phyloP scores from a whole-genome alignment of 2,329 filamentous ascomycete species.

The Dactylellina leptospora region DNA sequence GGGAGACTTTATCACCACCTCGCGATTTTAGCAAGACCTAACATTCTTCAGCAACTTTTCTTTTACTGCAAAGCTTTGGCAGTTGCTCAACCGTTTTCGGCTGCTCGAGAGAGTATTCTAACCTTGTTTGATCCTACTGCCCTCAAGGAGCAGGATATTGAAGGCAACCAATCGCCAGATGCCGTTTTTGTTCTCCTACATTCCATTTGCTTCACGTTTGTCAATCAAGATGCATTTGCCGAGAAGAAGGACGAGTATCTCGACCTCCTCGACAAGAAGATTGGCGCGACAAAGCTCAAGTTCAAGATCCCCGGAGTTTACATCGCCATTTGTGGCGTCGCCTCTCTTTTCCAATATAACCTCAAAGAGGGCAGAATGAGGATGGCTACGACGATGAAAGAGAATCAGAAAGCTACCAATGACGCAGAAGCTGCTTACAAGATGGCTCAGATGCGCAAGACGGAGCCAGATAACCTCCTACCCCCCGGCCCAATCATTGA shows the following conservation, averaged over 20 bases:
- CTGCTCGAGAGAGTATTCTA: constrained; percentile 74
- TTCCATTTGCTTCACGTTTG: constrained; percentile 70
- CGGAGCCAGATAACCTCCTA: constrained; percentile 20
- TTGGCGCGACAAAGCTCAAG: constrained; percentile 63
- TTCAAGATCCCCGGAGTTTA: constrained; percentile 56
- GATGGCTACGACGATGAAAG: constrained; percentile 28
- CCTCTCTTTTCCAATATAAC: constrained; percentile 56
- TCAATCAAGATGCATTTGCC: constrained; percentile 64
- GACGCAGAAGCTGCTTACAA: constrained; percentile 37
- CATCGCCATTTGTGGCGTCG: constrained; percentile 56
- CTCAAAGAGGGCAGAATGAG: constrained; percentile 48
- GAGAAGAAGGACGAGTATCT: constrained; percentile 65
- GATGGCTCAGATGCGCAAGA: background rate
- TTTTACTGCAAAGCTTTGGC: constrained; percentile 77
- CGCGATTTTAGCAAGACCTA: constrained; percentile 77
- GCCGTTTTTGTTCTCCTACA: constrained; percentile 71
- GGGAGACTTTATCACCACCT: constrained; percentile 89
- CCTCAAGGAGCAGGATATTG: constrained; percentile 58
- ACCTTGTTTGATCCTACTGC: constrained; percentile 73
- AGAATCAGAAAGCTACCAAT: constrained; percentile 41
- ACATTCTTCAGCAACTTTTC: constrained; percentile 75
- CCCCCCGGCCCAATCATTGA: constrained; percentile 40
- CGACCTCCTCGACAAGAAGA: constrained; percentile 67
- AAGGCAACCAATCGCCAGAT: constrained; percentile 65
- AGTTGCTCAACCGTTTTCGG: constrained; percentile 72